These are phyloP conservation scores for Melaleuca quinquenervia DNA, from an alignment of 345 rosid genomes.

Conservation along the genomic window DNA sequence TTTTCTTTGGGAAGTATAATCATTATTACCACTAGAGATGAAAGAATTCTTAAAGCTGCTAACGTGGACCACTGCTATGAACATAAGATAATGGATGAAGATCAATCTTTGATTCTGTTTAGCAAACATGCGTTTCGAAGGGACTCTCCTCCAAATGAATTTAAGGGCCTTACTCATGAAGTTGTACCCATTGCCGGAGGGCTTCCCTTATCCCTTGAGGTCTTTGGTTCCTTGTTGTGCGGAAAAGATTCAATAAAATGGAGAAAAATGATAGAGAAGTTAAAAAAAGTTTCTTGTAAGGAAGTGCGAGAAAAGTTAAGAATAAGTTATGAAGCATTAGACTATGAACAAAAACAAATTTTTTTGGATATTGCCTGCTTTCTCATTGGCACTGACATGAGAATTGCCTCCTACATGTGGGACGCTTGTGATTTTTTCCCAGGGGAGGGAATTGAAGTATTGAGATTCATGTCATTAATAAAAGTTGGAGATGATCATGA, in stretches of 20 bases:
- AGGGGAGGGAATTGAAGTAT: background rate
- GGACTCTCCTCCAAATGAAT: background rate
- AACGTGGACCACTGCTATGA: rapidly evolving
- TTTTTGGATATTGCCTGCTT: conserved; percentile 1
- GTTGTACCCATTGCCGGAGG: background rate
- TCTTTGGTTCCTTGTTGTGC: background rate
- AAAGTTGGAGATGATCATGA: background rate
- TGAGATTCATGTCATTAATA: background rate
- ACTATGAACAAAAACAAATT: background rate
- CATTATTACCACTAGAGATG: background rate
- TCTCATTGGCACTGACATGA: background rate
- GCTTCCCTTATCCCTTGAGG: background rate
- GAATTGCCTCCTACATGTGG: background rate
- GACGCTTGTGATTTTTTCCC: background rate
- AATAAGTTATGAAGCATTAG: background rate
- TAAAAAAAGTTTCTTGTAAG: background rate
- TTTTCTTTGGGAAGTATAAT: background rate
- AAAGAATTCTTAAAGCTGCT: background rate
- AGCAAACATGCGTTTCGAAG: background rate
- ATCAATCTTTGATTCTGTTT: background rate
- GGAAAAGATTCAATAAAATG: background rate
- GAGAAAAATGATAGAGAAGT: background rate
- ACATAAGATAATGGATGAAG: background rate
- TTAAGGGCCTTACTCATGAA: background rate
- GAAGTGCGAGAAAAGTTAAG: background rate